phyloP scores from a whole-genome alignment of 108 stramenopile genomes.

The Skeletonema grethae region DNA sequence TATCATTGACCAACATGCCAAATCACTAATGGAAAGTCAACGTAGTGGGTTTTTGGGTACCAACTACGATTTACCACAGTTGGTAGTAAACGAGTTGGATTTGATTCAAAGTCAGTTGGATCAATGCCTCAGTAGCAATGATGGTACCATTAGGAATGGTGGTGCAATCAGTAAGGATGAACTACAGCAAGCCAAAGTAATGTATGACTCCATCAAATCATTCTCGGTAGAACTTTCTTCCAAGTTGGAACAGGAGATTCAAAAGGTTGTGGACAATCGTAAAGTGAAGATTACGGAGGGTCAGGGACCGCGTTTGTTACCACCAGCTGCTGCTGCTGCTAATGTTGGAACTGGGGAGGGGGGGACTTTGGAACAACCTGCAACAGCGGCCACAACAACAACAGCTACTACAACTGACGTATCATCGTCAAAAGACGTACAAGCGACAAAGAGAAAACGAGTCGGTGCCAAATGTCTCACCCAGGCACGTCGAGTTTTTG shows the following conservation, averaged over 20 bases:
- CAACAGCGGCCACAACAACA: not conserved
- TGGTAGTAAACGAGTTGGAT: not conserved
- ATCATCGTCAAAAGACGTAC: not conserved
- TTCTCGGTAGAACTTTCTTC: not conserved
- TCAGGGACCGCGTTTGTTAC: not conserved
- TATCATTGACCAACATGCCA: not conserved
- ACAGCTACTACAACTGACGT: not conserved
- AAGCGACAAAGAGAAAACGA: not conserved
- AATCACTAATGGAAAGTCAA: not conserved
- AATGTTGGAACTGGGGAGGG: not conserved
- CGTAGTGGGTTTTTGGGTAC: not conserved
- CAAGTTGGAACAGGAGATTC: conserved; percentile 2
- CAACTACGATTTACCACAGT: not conserved
- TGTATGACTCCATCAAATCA: not conserved
- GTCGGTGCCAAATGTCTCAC: not conserved
- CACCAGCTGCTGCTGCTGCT: not conserved
- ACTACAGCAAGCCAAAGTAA: not conserved
- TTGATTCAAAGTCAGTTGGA: not conserved
- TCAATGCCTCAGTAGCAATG: not conserved
- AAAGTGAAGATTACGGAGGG: not conserved
- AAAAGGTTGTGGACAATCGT: not conserved
- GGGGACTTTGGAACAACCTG: not conserved
- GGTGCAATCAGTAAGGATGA: not conserved
- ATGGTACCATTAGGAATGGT: not conserved
- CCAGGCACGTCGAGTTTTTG: not conserved